phyloP scores from a whole-genome alignment of 2,329 filamentous ascomycete genomes.

The Talaromyces sp. region DNA sequence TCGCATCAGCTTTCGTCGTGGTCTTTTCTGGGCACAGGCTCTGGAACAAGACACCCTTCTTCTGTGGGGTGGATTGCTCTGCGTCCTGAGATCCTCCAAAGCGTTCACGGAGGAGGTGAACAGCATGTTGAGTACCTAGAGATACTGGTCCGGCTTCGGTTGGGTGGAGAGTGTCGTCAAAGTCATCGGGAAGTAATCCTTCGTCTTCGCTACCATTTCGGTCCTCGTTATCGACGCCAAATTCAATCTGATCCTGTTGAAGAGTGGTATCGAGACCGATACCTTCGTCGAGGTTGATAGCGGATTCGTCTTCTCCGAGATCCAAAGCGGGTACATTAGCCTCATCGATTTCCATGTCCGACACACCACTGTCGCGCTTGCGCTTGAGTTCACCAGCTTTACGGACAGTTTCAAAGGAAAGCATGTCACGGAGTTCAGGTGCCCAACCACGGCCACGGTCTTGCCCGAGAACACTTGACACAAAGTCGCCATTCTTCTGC shows the following conservation, averaged over 20 bases:
- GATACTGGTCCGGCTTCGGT: conserved; percentile 83
- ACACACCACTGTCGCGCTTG: conserved; percentile 85
- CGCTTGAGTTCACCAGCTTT: conserved; percentile 80
- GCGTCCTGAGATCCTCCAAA: conserved; percentile 67
- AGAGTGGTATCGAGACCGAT: conserved; percentile 50
- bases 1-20: conserved; percentile 84
- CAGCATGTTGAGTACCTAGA: conserved; percentile 88
- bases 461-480: conserved; percentile 80
- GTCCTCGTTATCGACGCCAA: conserved; percentile 59
- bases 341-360: conserved; percentile 69
- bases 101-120: conserved; percentile 85
- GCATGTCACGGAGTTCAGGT: conserved; percentile 83
- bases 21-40: conserved; percentile 78
- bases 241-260: conserved; percentile 61
- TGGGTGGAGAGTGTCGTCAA: conserved; percentile 81
- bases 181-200: conserved; percentile 54
- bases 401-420: conserved; percentile 80
- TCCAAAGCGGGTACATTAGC: conserved; percentile 60
- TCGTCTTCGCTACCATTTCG: conserved; percentile 45
- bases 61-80: conserved; percentile 67
- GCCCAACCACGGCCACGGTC: conserved; percentile 78
- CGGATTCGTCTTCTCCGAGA: conserved; percentile 64
- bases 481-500: conserved; percentile 87
- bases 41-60: conserved; percentile 82
- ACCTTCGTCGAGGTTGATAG: conserved; percentile 48